Evolutionary conservation across 352 stramenopile species (phyloP).

Genomic region (Phytopythium helicoides): DNA sequence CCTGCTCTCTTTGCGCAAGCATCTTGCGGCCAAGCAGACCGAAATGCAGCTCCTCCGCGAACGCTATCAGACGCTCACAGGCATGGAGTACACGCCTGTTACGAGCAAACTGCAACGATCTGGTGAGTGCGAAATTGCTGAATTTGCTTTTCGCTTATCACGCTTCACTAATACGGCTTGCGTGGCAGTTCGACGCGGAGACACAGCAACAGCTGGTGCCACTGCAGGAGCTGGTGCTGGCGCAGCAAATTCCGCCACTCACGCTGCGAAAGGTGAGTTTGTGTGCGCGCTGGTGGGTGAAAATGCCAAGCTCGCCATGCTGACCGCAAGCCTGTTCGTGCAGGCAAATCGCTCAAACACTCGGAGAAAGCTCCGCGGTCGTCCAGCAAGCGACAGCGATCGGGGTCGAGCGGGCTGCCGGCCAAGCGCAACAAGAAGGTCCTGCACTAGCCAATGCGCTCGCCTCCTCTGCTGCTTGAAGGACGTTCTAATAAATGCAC

Average conservation of each 20-base stretch:
- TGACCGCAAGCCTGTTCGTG: no score
- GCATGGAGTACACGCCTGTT: constrained; percentile 45
- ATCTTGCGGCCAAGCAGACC: constrained; percentile 54
- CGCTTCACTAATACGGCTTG: constrained; percentile 8
- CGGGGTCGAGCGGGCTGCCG: constrained; percentile 21
- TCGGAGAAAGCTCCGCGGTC: constrained; percentile 48
- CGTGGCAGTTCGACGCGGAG: constrained; percentile 29
- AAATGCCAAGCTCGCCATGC: no score
- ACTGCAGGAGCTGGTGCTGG: constrained; percentile 12
- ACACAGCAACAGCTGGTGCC: constrained; percentile 12
- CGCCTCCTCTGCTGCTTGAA: no score
- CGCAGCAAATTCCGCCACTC: constrained; percentile 3
- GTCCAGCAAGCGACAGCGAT: constrained; percentile 41
- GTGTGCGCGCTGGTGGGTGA: not conserved
- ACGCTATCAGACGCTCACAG: constrained; percentile 53
- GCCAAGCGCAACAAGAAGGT: constrained; percentile 67
- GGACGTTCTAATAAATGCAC: no score
- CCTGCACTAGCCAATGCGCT: constrained; percentile 12
- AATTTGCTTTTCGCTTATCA: not conserved
- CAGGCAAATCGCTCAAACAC: constrained; percentile 53
- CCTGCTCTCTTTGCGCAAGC: constrained; percentile 56
- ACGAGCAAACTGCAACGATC: constrained; percentile 32
- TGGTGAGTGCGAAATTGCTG: constrained; percentile 11
- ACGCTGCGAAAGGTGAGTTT: constrained; percentile 38
- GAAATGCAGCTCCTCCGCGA: constrained; percentile 48